Base-by-base conservation (phyloP, 192 early-diverging fungal genomes). In the Coemansia sp. region DNA sequence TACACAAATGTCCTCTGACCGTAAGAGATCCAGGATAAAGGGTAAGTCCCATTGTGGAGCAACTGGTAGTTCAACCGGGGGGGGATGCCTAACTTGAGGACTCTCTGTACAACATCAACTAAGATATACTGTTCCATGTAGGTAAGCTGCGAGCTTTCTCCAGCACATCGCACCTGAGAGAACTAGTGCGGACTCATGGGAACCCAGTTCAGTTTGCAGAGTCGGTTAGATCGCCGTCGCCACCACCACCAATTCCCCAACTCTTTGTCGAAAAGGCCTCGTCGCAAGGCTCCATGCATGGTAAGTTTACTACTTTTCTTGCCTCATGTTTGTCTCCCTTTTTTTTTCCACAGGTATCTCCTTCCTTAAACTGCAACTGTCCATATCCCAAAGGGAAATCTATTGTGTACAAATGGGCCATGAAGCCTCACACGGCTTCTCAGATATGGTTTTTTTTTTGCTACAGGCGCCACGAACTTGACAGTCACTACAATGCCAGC, bases 121-220 rank as follows among this genome's bases (percentile, higher is more conserved):
- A 58, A 58, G 14, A n/a, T 15, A 34, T 34, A 14, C 21, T 25
- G 45, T 50, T 39, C 14, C 17, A n/a, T 68, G 48, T 83, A 83
- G 80, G 80, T 8, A 83, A 83, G 64, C 74, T 83, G 39, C 75
- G 80, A 23, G 80, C 76, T 29, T 83, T 83, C 59, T 83, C 80
- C 34, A 83, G 80, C 73, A 77, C 80, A 58, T 77, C 75, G 3
- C 80, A 83, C 25, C 53, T 83, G 67, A 62, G 76, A 51, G 80
- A 83, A 1, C 72, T 83, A 38, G 80, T 83, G 21, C 80, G 74
- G 25, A 55, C 60, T 48, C 75, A 77, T 29, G 69, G 64, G 21
- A 7, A 44, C 10, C n/a, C 71, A 2, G 62, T 62, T 14, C 62
- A 71, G 32, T 34, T 70, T 17, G 55, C 68, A 7, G 75, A 76